Percentiles rank a stretch among this genome's conserved stretches.
phyloP scores from a whole-genome alignment of 1,139 yeast species.

The Blastobotrys raffinosifermentans region DNA sequence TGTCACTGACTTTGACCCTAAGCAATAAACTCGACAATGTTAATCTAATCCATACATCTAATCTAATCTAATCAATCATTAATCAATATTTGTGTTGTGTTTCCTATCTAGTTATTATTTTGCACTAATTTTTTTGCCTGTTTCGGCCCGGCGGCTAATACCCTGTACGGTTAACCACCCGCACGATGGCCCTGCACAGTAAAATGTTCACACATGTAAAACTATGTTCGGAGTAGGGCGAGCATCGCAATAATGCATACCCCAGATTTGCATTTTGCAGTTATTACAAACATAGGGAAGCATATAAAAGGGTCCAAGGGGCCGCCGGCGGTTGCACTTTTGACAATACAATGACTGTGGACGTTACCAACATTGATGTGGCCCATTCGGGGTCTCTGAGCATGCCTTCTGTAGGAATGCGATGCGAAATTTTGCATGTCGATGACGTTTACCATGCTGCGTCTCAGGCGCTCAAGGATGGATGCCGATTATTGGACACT shows the following conservation, averaged over 20 bases:
- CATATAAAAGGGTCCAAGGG: neutral
- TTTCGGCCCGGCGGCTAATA: neutral
- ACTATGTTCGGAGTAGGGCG: slow-evolving; percentile 1
- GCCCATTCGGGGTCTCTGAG: no score
- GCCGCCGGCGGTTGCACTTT: neutral
- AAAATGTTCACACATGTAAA: neutral
- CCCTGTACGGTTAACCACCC: slow-evolving; percentile 1
- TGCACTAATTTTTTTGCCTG: no score
- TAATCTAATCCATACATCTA: no score
- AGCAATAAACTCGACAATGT: no score
- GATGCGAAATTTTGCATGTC: neutral
- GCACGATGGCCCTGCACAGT: neutral
- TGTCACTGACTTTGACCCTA: slow-evolving; percentile 36
- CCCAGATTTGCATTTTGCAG: neutral
- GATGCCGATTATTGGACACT: slow-evolving; percentile 56
- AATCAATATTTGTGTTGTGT: no score
- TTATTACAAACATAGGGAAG: neutral
- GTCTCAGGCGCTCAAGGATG: slow-evolving; percentile 24
- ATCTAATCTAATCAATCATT: neutral
- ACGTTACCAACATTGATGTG: no score
- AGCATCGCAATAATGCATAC: slow-evolving; percentile 1
- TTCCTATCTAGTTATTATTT: no score
- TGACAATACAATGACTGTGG: slow-evolving; percentile 1
- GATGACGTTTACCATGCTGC: neutral
- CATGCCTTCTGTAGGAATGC: neutral